Evolutionary conservation across 2,329 filamentous ascomycete genomes (phyloP).

Genomic region (Stemphylium vesicarium): DNA sequence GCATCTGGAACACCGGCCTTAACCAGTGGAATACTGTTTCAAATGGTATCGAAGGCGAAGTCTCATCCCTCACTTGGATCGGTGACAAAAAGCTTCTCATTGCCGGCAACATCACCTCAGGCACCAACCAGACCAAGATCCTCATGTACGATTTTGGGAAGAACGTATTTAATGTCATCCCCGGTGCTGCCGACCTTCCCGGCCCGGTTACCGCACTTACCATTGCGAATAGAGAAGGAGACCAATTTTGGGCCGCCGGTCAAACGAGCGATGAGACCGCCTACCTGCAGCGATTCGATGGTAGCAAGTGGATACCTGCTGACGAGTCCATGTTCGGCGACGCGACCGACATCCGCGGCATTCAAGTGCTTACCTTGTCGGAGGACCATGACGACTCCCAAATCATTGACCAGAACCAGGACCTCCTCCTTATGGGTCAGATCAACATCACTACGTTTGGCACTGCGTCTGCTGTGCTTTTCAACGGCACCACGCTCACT

Average conservation of each 20-base stretch:
- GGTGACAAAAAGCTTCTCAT: slow-evolving; percentile 74
- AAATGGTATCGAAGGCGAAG: slow-evolving; percentile 71
- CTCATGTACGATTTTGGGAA: slow-evolving; percentile 74
- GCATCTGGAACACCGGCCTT: slow-evolving; percentile 73
- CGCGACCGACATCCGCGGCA: slow-evolving; percentile 73
- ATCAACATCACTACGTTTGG: slow-evolving; percentile 79
- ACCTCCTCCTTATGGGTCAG: slow-evolving; percentile 83
- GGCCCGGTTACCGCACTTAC: slow-evolving; percentile 81
- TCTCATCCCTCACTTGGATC: slow-evolving; percentile 77
- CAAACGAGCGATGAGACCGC: slow-evolving; percentile 69
- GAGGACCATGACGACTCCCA: slow-evolving; percentile 69
- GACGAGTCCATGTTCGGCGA: slow-evolving; percentile 62
- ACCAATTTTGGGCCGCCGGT: slow-evolving; percentile 83
- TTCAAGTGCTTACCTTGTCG: slow-evolving; percentile 80
- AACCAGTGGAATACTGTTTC: slow-evolving; percentile 84
- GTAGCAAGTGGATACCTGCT: slow-evolving; percentile 71
- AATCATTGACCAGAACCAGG: slow-evolving; percentile 70
- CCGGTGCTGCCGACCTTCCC: slow-evolving; percentile 70
- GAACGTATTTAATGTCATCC: slow-evolving; percentile 69
- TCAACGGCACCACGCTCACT: slow-evolving; percentile 77
- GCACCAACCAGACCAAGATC: slow-evolving; percentile 69
- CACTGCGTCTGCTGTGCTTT: slow-evolving; percentile 83
- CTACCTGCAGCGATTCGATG: slow-evolving; percentile 85
- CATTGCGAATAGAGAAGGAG: slow-evolving; percentile 72
- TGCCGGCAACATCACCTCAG: slow-evolving; percentile 76